Evolutionary conservation across 192 early-diverging fungal species (phyloP), one percentile per base, ranked within the genome.

Genomic region (Linnemannia exigua): DNA sequence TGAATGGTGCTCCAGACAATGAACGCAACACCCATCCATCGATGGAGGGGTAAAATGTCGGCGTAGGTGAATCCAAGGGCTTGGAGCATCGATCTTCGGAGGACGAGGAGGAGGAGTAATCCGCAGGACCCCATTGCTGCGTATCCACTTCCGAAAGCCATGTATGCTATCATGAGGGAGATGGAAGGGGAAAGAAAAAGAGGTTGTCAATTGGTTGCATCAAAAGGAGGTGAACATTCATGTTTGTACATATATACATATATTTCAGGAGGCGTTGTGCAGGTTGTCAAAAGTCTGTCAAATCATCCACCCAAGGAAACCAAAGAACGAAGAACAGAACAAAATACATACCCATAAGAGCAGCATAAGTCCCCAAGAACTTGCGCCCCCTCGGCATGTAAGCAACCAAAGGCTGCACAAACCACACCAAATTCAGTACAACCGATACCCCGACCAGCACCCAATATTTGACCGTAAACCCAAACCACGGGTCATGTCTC

Each of bases 111-210:
- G 0, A 85, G 61, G 36, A 85, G 74, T 58, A 85, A 67, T 0
- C 72, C 83, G 35, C 83, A 85, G 48, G 58, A 69, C 11, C 74
- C 83, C 83, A 85, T 85, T 5, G 83, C 83, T 17, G 83, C 83
- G 54, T 85, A 85, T 17, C 83, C 82, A 36, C 46, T 76, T 0
- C 72, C 73, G 35, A 76, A 85, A 5, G 82, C 82, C 2, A 84
- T 19, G 33, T 84, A 84, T 36, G 82, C 82, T 84, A 54, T 3
- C 44, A 44, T 75, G 5, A 22, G 5, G 9, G 50, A 37, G 1
- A 25, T n/a, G 35, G 20, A 68, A 4, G n/a, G 22, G 5, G 19
- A 67, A 36, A 38, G 19, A 20, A 25, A 37, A 12, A 51, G 48
- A 37, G 19, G 76, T 68, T 51, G 5, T 69, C 20, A 69, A 22